Conservation (phyloP, 2,329 filamentous ascomycete species). For the Coniochaeta ligniaria region DNA sequence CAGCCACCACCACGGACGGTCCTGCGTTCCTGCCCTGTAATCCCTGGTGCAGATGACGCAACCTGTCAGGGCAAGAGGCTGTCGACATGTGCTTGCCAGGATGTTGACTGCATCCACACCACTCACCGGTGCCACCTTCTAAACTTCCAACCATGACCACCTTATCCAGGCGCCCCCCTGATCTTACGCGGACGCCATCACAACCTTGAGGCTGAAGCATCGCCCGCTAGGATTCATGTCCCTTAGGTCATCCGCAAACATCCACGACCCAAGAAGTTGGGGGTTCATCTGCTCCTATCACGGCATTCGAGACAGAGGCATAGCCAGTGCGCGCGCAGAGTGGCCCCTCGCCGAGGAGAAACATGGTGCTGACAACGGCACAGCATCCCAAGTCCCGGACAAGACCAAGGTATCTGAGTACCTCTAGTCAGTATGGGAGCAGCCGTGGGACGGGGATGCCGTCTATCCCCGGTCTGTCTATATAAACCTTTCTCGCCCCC, state of each 20-base stretch:
- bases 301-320: neutral
- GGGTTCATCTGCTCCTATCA: neutral
- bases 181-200: neutral
- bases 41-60: neutral
- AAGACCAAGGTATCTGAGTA: neutral
- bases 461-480: conserved; percentile 5
- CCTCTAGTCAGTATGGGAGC: neutral
- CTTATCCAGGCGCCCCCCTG: neutral
- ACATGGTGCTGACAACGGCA: neutral
- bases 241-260: neutral
- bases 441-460: neutral
- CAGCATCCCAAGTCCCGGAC: neutral
- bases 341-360: neutral
- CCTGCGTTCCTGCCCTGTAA: neutral
- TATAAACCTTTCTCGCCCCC: conserved; percentile 16
- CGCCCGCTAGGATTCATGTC: neutral
- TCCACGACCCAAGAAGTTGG: neutral
- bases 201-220: neutral
- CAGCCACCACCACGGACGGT: neutral
- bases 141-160: neutral
- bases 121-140: neutral
- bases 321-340: neutral
- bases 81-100: neutral
- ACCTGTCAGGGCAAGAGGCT: neutral
- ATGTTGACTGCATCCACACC: neutral